Evolutionary conservation across 768 basidiomycete genomes (phyloP).

Genomic region (Mycena vitilis): DNA sequence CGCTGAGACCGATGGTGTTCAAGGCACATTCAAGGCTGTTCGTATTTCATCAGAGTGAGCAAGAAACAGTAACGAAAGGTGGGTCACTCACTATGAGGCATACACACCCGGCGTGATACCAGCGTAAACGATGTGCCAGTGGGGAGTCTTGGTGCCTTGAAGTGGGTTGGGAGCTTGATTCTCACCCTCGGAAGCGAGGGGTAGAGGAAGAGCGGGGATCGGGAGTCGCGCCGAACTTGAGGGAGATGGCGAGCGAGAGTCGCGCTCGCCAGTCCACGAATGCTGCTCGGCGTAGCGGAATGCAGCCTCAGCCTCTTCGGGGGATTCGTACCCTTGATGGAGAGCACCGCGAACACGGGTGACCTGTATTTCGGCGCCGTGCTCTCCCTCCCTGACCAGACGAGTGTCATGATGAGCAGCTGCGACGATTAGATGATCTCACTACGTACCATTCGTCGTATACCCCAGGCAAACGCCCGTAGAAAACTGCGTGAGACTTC

Average conservation of each 20-base stretch:
- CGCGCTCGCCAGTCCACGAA: neutral
- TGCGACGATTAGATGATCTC: too few species aligned
- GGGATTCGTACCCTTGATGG: neutral
- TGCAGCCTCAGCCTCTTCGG: neutral
- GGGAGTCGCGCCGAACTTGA: too few species aligned
- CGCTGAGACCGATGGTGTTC: neutral
- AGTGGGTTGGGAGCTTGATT: neutral
- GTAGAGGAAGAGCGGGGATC: neutral
- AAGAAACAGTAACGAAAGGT: too few species aligned
- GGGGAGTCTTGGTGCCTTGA: neutral
- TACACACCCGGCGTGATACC: neutral
- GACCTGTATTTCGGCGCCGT: neutral
- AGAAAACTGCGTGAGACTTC: too few species aligned
- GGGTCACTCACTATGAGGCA: neutral
- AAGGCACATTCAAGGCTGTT: neutral
- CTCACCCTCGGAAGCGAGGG: neutral
- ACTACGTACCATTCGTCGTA: too few species aligned
- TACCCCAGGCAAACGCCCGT: too few species aligned
- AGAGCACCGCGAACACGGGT: neutral
- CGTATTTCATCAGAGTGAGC: too few species aligned
- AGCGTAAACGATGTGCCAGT: neutral
- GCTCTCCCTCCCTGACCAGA: neutral
- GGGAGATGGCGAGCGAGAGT: neutral
- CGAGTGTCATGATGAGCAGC: too few species aligned
- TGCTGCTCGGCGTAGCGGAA: neutral